These are phyloP conservation scores for Penicillium corylophilum DNA, from an alignment of 2,329 filamentous ascomycete species.

Conservation along the genomic window DNA sequence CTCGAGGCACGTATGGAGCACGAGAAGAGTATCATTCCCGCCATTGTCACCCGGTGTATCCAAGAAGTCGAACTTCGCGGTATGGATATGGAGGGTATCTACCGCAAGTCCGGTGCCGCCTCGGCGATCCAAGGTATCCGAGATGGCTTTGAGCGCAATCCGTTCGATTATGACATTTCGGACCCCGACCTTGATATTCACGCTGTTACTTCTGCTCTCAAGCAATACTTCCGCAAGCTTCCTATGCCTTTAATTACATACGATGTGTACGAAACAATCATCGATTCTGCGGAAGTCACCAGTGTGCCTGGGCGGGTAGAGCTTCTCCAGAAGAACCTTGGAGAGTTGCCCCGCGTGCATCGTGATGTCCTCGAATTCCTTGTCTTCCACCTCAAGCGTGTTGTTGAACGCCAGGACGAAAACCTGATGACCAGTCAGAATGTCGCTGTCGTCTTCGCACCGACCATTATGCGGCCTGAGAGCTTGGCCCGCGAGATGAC, in stretches of 20 bases:
- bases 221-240: slow-evolving; percentile 95
- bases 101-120: slow-evolving; percentile 92
- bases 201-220: slow-evolving; percentile 89
- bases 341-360: slow-evolving; percentile 77
- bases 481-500: slow-evolving; percentile 92
- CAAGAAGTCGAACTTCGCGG: slow-evolving; percentile 91
- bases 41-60: slow-evolving; percentile 88
- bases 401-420: slow-evolving; percentile 76
- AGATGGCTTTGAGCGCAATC: slow-evolving; percentile 81
- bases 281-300: slow-evolving; percentile 66
- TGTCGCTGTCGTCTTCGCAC: slow-evolving; percentile 92
- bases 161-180: slow-evolving; percentile 81
- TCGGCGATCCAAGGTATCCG: slow-evolving; percentile 88
- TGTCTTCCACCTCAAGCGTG: slow-evolving; percentile 86
- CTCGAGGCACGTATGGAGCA: slow-evolving; percentile 80
- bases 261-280: slow-evolving; percentile 83
- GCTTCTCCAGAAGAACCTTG: slow-evolving; percentile 71
- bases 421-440: slow-evolving; percentile 98
- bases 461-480: slow-evolving; percentile 91
- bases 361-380: slow-evolving; percentile 89
- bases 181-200: slow-evolving; percentile 94
- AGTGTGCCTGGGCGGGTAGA: slow-evolving; percentile 67
- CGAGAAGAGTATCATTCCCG: slow-evolving; percentile 85
- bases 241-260: slow-evolving; percentile 87
- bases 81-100: slow-evolving; percentile 97